Evolutionary conservation across 352 stramenopile species (phyloP), one percentile per base, ranked within the genome.

Genomic region (Phytophthora cajani): DNA sequence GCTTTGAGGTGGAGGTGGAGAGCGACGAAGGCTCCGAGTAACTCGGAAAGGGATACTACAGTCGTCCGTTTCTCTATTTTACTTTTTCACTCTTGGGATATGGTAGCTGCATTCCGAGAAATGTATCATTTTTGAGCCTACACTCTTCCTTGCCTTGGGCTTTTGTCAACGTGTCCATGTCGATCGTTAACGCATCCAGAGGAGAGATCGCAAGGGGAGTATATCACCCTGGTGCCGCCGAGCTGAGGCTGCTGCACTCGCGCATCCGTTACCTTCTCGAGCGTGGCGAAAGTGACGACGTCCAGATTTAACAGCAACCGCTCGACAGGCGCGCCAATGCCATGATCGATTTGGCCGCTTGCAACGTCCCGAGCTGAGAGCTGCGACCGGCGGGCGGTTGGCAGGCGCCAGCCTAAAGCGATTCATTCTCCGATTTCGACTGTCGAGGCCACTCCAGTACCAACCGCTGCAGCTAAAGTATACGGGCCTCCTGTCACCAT

Each of bases 1-100:
- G 87, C 75, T 93, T 78, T 27, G 64, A 73, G 55, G 55, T 68
- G 23, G 40, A 69, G 25, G 60, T 74, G 21, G 10, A 49, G 66
- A 69, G 49, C n/a, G 23, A 21, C 32, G 17, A 17, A 2, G 60
- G 46, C 10, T 69, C 63, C 7, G 50, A 64, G 42, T 79, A 75
- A 62, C 25, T 19, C 16, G 10, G 16, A 14, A 25, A 19, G 52
- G 40, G 38, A 21, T 32, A 21, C 56, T 46, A 23, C 21, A 62
- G 33, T 14, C 38, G 17, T 51, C n/a, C 56, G 57, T 64, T 67
- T 61, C 61, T 75, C 44, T 70, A 66, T 72, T 65, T 66, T 68
- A 23, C 27, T n/a, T 42, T 51, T 66, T 74, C 64, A 44, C 8
- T 42, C 52, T 69, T 73, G 64, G 52, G 53, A 64, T 44, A 36